Conservation (phyloP, 495 filamentous ascomycete species). For the Neurospora sublineolata region DNA sequence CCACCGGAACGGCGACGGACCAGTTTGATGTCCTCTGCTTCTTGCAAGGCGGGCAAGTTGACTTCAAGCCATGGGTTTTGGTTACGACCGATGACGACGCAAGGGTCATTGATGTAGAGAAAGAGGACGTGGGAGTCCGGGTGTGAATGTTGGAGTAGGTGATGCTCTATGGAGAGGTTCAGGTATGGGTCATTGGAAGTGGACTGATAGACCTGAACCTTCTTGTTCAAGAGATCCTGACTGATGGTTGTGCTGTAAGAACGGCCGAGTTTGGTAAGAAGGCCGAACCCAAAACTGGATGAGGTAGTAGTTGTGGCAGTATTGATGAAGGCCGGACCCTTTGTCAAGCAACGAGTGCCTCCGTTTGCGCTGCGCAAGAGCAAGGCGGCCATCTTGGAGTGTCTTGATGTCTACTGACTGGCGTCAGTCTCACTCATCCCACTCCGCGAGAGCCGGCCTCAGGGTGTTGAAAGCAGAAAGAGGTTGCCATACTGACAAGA, state of each 20-base stretch:
- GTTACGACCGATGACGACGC: constrained; percentile 85
- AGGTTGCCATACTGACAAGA: neutral
- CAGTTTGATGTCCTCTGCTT: constrained; percentile 24
- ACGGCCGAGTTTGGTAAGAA: neutral
- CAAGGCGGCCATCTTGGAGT: neutral
- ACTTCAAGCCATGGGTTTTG: constrained; percentile 96
- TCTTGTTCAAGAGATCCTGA: neutral
- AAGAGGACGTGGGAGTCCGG: constrained; percentile 66
- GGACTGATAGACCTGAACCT: constrained; percentile 63
- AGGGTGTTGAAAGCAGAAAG: neutral
- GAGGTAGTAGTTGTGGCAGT: neutral
- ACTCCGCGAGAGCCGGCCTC: neutral
- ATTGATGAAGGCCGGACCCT: neutral
- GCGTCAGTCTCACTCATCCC: neutral
- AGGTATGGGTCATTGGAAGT: constrained; percentile 63
- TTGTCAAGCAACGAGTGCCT: neutral
- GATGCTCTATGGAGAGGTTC: constrained; percentile 93
- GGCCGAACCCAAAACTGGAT: neutral
- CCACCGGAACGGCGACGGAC: constrained; percentile 80
- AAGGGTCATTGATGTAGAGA: constrained; percentile 75
- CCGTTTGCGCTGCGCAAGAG: neutral
- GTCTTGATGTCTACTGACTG: neutral
- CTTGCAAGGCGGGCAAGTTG: constrained; percentile 50
- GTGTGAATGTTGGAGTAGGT: constrained; percentile 62
- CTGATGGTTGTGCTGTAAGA: neutral